Base-by-base conservation (phyloP, 208 protist species). In the Herpetomonas samuelpessoai region DNA sequence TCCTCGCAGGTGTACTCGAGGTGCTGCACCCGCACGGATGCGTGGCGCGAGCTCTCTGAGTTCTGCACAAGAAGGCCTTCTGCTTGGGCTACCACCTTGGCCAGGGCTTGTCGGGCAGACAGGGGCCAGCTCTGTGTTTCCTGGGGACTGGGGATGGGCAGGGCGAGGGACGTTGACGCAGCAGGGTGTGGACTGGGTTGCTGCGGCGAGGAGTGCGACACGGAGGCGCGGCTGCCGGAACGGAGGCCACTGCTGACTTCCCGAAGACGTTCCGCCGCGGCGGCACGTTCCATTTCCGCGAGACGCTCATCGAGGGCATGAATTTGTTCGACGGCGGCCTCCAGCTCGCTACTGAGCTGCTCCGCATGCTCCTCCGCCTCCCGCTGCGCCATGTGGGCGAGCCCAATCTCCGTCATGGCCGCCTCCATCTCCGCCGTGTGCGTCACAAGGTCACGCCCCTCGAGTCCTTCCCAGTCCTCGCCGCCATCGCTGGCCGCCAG, bases 321-420 rank as follows among this genome's bases (percentile, higher is more conserved):
- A 65, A 94, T 94, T 41, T 86, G 78, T 49, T 80, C 74, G 26
- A 88, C 76, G 26, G 88, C 88, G 0, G 74, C 72, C 38, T 85
- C 73, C 16, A 94, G 67, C 47, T 91, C 88, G 24, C 62, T 74
- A 0, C 68, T 62, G 14, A 91, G 63, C 59, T 79, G 81, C 26
- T 61, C 57, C 1, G 83, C 76, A 3, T 79, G 67, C 28, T 73
- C 71, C 54, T 94, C 87, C 18, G 83, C 83, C 63, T 91, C 82
- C 16, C 80, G 71, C 57, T 81, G 81, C 26, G 74, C 72, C 0
- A 86, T 24, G 61, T 83, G 76, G 1, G 84, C 74, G 18, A 60
- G 57, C 4, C 72, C 83, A 24, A 94, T 70, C 61, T 94, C 87
- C n/a, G 70, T 52, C 57, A 91, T 63, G 16, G 74, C 74, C 31